Conservation (phyloP, 78 protist genomes). For the Mantamonas sphyraenae region DNA sequence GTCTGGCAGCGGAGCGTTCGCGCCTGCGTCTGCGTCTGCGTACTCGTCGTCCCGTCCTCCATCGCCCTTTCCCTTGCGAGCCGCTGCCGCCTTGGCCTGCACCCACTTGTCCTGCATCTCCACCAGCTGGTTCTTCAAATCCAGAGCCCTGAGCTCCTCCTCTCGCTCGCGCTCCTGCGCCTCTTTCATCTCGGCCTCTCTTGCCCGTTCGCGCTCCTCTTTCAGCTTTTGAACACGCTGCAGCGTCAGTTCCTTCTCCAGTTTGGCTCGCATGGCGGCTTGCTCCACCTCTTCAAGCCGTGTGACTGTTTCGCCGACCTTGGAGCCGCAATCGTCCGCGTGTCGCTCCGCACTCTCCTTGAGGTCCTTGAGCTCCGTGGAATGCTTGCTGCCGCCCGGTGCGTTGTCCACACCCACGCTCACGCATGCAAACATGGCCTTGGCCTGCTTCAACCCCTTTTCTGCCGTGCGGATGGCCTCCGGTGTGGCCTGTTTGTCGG, state of each 20-base stretch:
- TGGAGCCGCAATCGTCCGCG: no score
- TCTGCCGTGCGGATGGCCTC: not conserved
- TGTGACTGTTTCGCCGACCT: no score
- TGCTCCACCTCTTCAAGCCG: no score
- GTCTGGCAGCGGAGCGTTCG: no score
- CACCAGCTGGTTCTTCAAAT: not conserved
- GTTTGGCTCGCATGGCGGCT: no score
- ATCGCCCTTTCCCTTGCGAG: no score
- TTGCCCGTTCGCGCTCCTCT: no score
- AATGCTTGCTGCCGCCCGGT: slow-evolving; percentile 3
- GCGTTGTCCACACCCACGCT: slow-evolving; percentile 9
- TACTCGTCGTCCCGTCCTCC: not conserved
- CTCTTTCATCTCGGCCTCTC: not conserved
- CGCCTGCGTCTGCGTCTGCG: no score
- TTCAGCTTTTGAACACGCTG: no score
- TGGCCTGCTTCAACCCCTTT: slow-evolving; percentile 12
- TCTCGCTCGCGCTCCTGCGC: not conserved
- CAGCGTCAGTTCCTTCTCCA: no score
- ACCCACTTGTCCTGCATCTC: no score
- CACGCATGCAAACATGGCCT: not conserved
- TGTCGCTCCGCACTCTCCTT: slow-evolving; percentile 4
- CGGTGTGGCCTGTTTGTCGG: slow-evolving; percentile 1
- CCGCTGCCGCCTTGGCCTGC: no score
- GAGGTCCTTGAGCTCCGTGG: not conserved
- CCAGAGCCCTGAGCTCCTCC: not conserved